Base-by-base conservation (phyloP, 2,329 filamentous ascomycete species). In the Curvularia sp. region DNA sequence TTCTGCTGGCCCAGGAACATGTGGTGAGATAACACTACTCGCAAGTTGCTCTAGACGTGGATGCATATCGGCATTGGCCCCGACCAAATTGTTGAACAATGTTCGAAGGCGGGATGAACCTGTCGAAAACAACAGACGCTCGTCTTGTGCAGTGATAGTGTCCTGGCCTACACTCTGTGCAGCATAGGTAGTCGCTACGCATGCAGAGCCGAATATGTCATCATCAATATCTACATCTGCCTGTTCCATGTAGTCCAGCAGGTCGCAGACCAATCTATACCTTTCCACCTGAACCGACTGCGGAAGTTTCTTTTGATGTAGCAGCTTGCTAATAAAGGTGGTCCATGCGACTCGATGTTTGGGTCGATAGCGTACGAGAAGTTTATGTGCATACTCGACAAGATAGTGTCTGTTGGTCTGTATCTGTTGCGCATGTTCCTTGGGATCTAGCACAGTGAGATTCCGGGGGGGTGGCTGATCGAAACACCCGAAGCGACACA, bases 1-100 rank as follows among this genome's bases (percentile, higher is more conserved):
- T 38, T 82, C 75, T 20, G 75, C 75, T 6, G 83, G 81, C 9
- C 74, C 73, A 10, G 88, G 77, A 12, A 79, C 72, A 38, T 80
- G 75, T 7, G 82, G 75, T 1, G 84, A 72, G 7, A 73, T 48
- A 8, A 26, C 20, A 42, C 50, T 24, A 10, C 26, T 18, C 18
- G 48, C 38, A 6, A 42, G 41, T 24, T 38, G 24, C 35, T 15
- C 22, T 4, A 31, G 28, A 30, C 15, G 41, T 53, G 55, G 41
- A 7, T 67, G 54, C 20, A 55, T 53, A 9, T 70, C 65, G 30
- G 55, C 41, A 33, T 64, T 61, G 15, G 64, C 61, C 46, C 63
- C 65, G 18, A 73, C 63, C 9, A 76, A 52, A 28, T 42, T 57
- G 42, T 68, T 67, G 59, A 76, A 76, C 3, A 70, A 51, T 3